Base-by-base conservation (phyloP, 2,329 filamentous ascomycete genomes). In the Colletotrichum eremochloae region DNA sequence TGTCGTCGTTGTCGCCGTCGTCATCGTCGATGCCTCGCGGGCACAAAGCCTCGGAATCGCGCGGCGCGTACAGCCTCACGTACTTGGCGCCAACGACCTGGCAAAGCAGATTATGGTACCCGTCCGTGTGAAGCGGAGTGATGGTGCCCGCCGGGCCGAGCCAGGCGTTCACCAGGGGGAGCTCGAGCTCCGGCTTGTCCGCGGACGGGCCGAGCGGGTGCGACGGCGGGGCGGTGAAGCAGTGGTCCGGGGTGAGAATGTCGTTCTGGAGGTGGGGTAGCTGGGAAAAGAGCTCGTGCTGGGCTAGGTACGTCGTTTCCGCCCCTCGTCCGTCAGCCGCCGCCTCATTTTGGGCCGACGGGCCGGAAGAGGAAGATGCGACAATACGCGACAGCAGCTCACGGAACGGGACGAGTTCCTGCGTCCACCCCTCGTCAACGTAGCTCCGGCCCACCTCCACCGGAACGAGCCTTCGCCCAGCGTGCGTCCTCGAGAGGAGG, bases 51-150 rank as follows among this genome's bases (percentile, higher is more conserved):
- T 79, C 75, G 5, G 88, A 90, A 56, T 91, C 86, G 20, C 81
- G 80, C 0, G 96, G 95, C 0, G 92, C 86, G 80, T 98, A 98
- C 2, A 98, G 85, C 1, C 96, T 88, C n/a, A 98, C 84, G 80
- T 98, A 98, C 82, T 99, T 99, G 69, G 89, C 86, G 0, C 96
- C 96, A 0, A 97, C 93, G 0, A 97, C 93, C 81, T 98, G 96
- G 33, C 92, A 92, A 5, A 98, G 88, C 60, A 98, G 89, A 78
- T 98, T 98, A 79, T 98, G 94, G 80, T 98, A 97, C 1, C 93
- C 94, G 78, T 98, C 96, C 1, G 94, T 97, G 81, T 99, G 96
- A 0, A 98, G 85, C 1, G 96, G 96, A 0, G 95, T 97, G 74
- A 97, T 95, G 0, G 96, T 98, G 62, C 91, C 91, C 0, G 91